Conservation (phyloP, 495 filamentous ascomycete genomes). For the Penicillium bovifimosum region DNA sequence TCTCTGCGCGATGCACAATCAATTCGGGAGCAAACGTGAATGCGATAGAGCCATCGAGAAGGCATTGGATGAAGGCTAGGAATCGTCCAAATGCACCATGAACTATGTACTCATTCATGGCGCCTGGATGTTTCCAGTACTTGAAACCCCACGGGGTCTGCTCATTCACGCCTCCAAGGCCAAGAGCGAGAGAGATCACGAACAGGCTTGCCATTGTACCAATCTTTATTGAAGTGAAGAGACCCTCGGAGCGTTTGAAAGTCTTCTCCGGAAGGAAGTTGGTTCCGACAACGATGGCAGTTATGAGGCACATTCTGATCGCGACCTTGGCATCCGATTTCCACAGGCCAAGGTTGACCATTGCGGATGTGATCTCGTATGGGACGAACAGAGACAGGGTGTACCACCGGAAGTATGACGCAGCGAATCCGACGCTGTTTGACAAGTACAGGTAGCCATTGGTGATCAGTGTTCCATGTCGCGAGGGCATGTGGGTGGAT, state of each 20-base stretch:
- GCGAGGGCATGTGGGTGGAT: slow-evolving; percentile 52
- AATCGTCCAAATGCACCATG: slow-evolving; percentile 58
- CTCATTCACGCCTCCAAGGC: slow-evolving; percentile 61
- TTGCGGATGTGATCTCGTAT: slow-evolving; percentile 74
- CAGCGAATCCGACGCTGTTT: slow-evolving; percentile 46
- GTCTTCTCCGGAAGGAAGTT: slow-evolving; percentile 75
- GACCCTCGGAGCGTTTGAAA: slow-evolving; percentile 74
- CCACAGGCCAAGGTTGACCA: slow-evolving; percentile 81
- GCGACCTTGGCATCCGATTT: slow-evolving; percentile 52
- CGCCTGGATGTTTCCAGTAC: slow-evolving; percentile 68
- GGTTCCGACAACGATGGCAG: slow-evolving; percentile 59
- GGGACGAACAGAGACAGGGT: slow-evolving; percentile 61
- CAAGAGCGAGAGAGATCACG: slow-evolving; percentile 60
- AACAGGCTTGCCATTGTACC: slow-evolving; percentile 69
- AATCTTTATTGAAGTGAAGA: slow-evolving; percentile 76
- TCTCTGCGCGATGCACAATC: slow-evolving; percentile 48
- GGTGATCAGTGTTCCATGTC: slow-evolving; percentile 49
- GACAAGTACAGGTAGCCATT: slow-evolving; percentile 52
- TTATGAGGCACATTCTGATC: slow-evolving; percentile 68
- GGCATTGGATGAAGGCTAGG: slow-evolving; percentile 63
- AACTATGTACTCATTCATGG: slow-evolving; percentile 60
- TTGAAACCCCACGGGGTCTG: slow-evolving; percentile 66
- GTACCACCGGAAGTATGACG: slow-evolving; percentile 57
- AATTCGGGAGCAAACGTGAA: slow-evolving; percentile 54
- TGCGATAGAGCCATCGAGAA: slow-evolving; percentile 49